A percentile compares a stretch with the other conserved stretches of the same genome.
Evolutionary conservation across 2,329 filamentous ascomycete genomes (phyloP).

Genomic region (Colletotrichum sojae): DNA sequence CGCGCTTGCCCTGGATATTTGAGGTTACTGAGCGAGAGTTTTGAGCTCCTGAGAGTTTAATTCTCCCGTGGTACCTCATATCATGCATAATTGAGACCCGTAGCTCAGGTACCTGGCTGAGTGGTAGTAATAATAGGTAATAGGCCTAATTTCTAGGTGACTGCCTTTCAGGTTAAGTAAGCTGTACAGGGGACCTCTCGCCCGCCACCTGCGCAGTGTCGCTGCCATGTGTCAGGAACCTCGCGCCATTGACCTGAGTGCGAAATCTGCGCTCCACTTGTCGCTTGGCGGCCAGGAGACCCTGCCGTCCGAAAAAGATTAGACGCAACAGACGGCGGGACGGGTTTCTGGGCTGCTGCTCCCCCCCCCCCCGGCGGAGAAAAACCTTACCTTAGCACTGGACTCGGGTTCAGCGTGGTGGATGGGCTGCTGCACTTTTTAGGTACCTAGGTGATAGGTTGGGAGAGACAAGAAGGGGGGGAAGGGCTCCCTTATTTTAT

Average conservation of each 20-base stretch:
- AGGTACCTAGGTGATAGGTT: background rate
- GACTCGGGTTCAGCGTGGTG: background rate
- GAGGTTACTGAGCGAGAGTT: slow-evolving; percentile 11
- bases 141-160: no score
- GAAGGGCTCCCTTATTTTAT: slow-evolving; percentile 27
- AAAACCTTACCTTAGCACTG: background rate
- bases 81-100: no score
- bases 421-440: background rate
- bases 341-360: background rate
- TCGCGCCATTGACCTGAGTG: background rate
- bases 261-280: slow-evolving; percentile 16
- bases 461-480: slow-evolving; percentile 16
- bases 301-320: slow-evolving; percentile 31
- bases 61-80: background rate
- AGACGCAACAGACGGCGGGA: slow-evolving; percentile 20
- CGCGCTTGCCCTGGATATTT: background rate
- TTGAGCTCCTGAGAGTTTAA: slow-evolving; percentile 8
- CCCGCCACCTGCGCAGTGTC: background rate
- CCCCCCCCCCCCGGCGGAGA: no score
- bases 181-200: slow-evolving; percentile 16
- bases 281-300: slow-evolving; percentile 28
- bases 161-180: background rate
- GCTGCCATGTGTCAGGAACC: slow-evolving; percentile 16
- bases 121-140: no score
- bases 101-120: no score